Evolutionary conservation across 2,329 filamentous ascomycete genomes (phyloP).

Genomic region (Calonectria pseudoturangicola): DNA sequence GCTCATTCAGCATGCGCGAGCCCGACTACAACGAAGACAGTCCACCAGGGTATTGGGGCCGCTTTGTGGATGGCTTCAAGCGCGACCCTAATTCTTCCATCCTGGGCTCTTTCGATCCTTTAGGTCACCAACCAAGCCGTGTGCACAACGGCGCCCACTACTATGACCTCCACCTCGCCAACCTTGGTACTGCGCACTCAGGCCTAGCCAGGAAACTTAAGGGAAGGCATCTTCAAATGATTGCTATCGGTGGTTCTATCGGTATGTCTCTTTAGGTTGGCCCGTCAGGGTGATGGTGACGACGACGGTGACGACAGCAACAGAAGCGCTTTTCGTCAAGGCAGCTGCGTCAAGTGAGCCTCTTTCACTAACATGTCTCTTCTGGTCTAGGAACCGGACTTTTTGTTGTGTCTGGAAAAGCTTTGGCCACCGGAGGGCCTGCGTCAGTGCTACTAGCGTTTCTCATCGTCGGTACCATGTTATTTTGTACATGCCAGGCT

Average conservation of each 20-base stretch:
- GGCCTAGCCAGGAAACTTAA: conserved; percentile 86
- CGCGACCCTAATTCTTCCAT: conserved; percentile 73
- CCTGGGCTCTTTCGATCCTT: conserved; percentile 65
- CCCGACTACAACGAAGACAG: conserved; percentile 65
- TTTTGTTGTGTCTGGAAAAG: conserved; percentile 87
- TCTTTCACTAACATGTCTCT: conserved; percentile 39
- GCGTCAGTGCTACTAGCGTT: conserved; percentile 88
- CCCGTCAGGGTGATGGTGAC: not conserved
- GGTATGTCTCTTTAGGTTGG: conserved; percentile 66
- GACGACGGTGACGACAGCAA: too few relatives aligned
- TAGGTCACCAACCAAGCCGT: conserved; percentile 58
- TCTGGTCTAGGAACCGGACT: conserved; percentile 80
- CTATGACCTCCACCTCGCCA: conserved; percentile 74
- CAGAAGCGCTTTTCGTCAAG: conserved; percentile 1
- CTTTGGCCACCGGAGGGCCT: conserved; percentile 83
- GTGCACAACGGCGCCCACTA: conserved; percentile 67
- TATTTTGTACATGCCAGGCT: conserved; percentile 94
- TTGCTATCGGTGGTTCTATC: conserved; percentile 95
- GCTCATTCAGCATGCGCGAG: conserved; percentile 71
- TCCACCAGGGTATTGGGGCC: conserved; percentile 60
- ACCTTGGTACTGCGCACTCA: conserved; percentile 85
- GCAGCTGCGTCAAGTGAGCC: not conserved
- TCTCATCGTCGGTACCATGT: conserved; percentile 86
- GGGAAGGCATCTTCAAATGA: conserved; percentile 94
- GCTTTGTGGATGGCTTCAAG: conserved; percentile 77